Base-by-base conservation (phyloP, 2,329 filamentous ascomycete species). In the Whalleya microplaca region DNA sequence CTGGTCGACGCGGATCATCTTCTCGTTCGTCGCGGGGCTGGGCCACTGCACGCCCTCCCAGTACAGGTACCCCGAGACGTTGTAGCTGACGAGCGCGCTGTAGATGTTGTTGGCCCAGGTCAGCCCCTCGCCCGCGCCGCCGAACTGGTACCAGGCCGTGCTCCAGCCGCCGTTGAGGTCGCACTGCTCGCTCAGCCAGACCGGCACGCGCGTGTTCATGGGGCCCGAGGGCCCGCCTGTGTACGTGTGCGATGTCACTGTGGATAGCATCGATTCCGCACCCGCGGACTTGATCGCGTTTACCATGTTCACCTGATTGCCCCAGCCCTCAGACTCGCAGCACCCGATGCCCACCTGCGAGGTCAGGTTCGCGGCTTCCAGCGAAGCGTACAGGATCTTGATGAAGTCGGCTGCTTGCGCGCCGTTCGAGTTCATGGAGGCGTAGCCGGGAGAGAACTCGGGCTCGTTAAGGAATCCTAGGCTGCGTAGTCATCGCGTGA, bases 41-140 rank as follows among this genome's bases (percentile, higher is more conserved):
- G 64, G 63, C 64, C 62, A 66, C 54, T 68, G 64, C 42, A 68
- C 63, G 21, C 64, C 66, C 65, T 81, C 77, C 82, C 82, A 85
- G 70, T 81, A 84, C 4, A 85, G 71, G 63, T 83, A 84, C 0
- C 76, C 82, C 7, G 75, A 79, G 4, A 80, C 71, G 61, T 80
- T 78, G 21, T 74, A 75, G 62, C 76, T 76, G 5, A 79, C 73
- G 14, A 85, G 70, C 19, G 76, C 80, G 29, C 73, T 73, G 67
- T 80, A 78, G 44, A 85, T 77, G 60, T 80, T 79, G 62, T 80
- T 79, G 1, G 82, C 82, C 82, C 81, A 84, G 2, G 80, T 82
- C 61, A 81, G 72, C 6, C 82, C 83, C 58, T 85, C 82, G 40
- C 77, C 77, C 0, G 72, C 67, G 9, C 74, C 77, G 44, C 81